phyloP scores from a whole-genome alignment of 768 basidiomycete species.

The Paxillus ammoniavirescens region DNA sequence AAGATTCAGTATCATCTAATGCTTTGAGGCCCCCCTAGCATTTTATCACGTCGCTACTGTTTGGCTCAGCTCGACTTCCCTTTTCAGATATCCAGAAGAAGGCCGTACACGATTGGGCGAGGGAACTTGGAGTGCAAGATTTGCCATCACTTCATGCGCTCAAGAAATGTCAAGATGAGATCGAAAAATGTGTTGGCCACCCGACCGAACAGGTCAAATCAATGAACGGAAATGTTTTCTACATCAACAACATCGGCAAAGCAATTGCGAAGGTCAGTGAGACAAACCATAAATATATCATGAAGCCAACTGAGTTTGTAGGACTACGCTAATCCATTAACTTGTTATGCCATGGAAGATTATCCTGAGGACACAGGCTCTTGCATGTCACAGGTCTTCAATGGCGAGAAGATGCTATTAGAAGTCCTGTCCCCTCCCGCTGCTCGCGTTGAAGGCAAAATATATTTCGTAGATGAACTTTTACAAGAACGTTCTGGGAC shows the following conservation, averaged over 20 bases:
- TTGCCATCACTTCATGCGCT: slow-evolving; percentile 20
- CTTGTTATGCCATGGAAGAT: slow-evolving; percentile 9
- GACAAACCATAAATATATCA: too few relatives aligned
- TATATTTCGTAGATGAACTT: slow-evolving; percentile 23
- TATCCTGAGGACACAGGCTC: slow-evolving; percentile 2
- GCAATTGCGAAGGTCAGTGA: slow-evolving; percentile 11
- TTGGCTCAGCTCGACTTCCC: slow-evolving; percentile 25
- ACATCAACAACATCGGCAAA: slow-evolving; percentile 11
- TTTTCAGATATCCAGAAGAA: slow-evolving; percentile 28
- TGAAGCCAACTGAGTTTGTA: too few relatives aligned
- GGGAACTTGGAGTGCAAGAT: slow-evolving; percentile 20
- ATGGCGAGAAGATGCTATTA: slow-evolving; percentile 24
- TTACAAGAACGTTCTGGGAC: neutral
- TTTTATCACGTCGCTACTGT: slow-evolving; percentile 26
- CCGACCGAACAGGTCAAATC: slow-evolving; percentile 18
- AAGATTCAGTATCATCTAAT: neutral
- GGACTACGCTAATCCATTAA: slow-evolving; percentile 14
- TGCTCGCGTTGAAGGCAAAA: neutral
- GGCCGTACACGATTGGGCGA: slow-evolving; percentile 30
- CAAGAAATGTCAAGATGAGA: slow-evolving; percentile 1
- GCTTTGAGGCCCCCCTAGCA: slow-evolving; percentile 8
- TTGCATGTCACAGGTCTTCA: slow-evolving; percentile 21
- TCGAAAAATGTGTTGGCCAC: slow-evolving; percentile 13
- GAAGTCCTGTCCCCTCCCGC: too few relatives aligned
- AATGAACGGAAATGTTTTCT: slow-evolving; percentile 26